phyloP scores from a whole-genome alignment of 2,329 filamentous ascomycete genomes.

The Cladosporium austrohemisphaericum region DNA sequence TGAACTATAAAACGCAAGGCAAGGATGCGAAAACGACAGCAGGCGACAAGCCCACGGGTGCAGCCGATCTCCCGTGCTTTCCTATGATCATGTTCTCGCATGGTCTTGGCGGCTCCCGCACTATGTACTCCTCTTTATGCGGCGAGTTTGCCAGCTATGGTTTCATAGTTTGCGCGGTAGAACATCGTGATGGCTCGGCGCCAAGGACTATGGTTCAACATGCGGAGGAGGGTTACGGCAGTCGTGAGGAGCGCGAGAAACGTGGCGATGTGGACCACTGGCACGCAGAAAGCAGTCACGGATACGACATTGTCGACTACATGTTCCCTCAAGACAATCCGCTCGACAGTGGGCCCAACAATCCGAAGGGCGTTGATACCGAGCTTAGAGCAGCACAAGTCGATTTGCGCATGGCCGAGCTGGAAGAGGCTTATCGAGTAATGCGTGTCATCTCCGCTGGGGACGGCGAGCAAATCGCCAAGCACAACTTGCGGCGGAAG shows the following conservation, averaged over 20 bases:
- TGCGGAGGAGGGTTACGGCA: slow-evolving; percentile 28
- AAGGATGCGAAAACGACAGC: slow-evolving; percentile 40
- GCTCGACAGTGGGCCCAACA: slow-evolving; percentile 49
- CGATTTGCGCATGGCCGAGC: slow-evolving; percentile 59
- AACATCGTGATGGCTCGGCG: slow-evolving; percentile 63
- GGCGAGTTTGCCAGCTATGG: slow-evolving; percentile 65
- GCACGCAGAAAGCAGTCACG: slow-evolving; percentile 22
- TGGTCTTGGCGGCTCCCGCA: slow-evolving; percentile 61
- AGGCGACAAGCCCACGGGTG: slow-evolving; percentile 38
- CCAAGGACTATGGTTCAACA: slow-evolving; percentile 61
- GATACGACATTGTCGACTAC: slow-evolving; percentile 47
- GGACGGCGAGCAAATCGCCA: slow-evolving; percentile 49
- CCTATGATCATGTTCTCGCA: slow-evolving; percentile 65
- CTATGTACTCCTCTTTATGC: slow-evolving; percentile 60
- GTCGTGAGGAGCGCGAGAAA: slow-evolving; percentile 24
- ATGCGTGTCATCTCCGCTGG: slow-evolving; percentile 55
- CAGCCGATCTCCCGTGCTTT: slow-evolving; percentile 46
- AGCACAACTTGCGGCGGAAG: slow-evolving; percentile 53
- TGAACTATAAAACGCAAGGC: slow-evolving; percentile 41
- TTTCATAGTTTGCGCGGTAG: slow-evolving; percentile 61
- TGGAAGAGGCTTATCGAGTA: slow-evolving; percentile 59
- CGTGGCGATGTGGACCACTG: slow-evolving; percentile 26
- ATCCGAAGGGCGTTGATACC: slow-evolving; percentile 57
- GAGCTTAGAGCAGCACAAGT: slow-evolving; percentile 60
- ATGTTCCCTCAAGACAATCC: slow-evolving; percentile 57